Evolutionary conservation across 2,329 filamentous ascomycete species (phyloP).

Genomic region (Aspergillus aculeatinus): DNA sequence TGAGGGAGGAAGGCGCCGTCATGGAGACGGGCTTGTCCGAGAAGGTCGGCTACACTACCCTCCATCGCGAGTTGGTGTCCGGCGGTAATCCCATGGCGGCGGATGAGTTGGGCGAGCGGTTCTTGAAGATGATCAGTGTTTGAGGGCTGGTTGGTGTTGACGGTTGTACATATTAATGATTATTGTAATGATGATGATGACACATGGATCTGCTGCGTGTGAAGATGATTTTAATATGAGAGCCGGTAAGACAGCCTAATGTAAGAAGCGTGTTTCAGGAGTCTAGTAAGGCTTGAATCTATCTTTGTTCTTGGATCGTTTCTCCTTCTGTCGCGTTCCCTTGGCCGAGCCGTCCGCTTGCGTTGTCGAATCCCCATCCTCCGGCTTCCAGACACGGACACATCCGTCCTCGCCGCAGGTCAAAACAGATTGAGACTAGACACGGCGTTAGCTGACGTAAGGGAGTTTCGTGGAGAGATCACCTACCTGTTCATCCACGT

Average conservation of each 20-base stretch:
- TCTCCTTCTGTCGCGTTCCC: constrained; percentile 32
- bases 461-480: not conserved
- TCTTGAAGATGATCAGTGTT: constrained; percentile 35
- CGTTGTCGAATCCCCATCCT: constrained; percentile 12
- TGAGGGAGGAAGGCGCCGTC: constrained; percentile 43
- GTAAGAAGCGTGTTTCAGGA: not conserved
- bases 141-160: not conserved
- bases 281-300: constrained; percentile 39
- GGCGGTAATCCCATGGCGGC: constrained; percentile 37
- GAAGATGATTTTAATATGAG: no score
- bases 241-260: no score
- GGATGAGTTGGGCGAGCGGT: constrained; percentile 31
- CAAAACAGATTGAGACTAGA: constrained; percentile 41
- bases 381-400: constrained; percentile 40
- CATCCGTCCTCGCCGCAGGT: constrained; percentile 49
- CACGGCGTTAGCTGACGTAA: constrained; percentile 3
- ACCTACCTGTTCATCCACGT: constrained; percentile 46
- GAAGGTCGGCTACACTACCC: constrained; percentile 43
- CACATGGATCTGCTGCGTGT: constrained; percentile 5
- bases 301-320: constrained; percentile 34
- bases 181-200: not conserved
- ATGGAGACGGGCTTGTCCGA: constrained; percentile 46
- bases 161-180: not conserved
- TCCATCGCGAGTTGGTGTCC: constrained; percentile 43
- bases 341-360: constrained; percentile 21